A percentile compares a stretch with the other conserved stretches of the same genome.
phyloP scores from a whole-genome alignment of 1,139 yeast genomes.

The Lodderomyces parapsilosis region DNA sequence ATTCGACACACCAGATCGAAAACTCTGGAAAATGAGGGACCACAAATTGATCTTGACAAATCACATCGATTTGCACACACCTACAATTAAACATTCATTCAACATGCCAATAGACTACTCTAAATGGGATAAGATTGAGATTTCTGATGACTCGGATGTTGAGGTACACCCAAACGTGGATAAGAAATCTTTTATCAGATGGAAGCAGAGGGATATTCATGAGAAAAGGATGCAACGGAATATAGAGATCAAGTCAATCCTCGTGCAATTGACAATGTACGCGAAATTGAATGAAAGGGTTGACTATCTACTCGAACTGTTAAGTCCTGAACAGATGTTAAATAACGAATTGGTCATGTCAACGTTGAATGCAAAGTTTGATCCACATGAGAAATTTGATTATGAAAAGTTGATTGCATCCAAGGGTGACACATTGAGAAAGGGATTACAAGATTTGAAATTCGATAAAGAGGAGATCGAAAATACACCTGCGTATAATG shows the following conservation, averaged over 20 bases:
- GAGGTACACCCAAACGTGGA: slow-evolving; percentile 99
- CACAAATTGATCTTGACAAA: neutral
- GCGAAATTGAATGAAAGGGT: slow-evolving; percentile 70
- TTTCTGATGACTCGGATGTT: slow-evolving; percentile 93
- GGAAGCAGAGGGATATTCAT: slow-evolving; percentile 98
- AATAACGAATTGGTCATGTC: slow-evolving; percentile 38
- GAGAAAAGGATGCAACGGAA: slow-evolving; percentile 85
- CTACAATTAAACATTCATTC: too few species aligned
- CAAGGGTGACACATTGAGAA: slow-evolving; percentile 39
- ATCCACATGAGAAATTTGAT: slow-evolving; percentile 53
- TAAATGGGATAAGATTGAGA: slow-evolving; percentile 95
- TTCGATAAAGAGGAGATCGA: slow-evolving; percentile 53
- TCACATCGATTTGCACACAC: neutral
- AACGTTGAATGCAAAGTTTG: slow-evolving; percentile 51
- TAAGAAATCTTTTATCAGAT: slow-evolving; percentile 83
- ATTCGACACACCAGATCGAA: slow-evolving; percentile 1
- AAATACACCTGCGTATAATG: slow-evolving; percentile 79
- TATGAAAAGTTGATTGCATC: slow-evolving; percentile 35
- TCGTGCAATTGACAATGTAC: slow-evolving; percentile 76
- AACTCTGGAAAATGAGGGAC: neutral
- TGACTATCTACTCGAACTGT: slow-evolving; percentile 51
- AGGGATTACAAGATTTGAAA: slow-evolving; percentile 42
- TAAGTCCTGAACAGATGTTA: slow-evolving; percentile 35
- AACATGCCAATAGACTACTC: slow-evolving; percentile 85
- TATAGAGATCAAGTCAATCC: slow-evolving; percentile 68